Evolutionary conservation across 306 rosid genomes (phyloP), one percentile per base, ranked within the genome.

Genomic region (Astragalus membranaceus): DNA sequence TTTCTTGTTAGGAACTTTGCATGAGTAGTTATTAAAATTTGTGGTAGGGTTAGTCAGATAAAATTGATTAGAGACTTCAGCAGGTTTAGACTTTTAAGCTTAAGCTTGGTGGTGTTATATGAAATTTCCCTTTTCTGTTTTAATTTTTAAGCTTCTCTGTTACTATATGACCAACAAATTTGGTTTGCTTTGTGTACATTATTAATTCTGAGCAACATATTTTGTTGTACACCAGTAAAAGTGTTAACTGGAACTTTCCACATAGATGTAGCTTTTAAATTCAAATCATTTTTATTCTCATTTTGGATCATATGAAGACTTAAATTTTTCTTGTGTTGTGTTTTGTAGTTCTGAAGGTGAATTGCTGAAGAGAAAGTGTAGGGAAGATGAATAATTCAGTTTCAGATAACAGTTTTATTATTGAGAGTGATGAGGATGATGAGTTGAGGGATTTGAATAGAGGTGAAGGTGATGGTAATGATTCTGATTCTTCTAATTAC

Each of bases 341-440:
- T 66, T 72, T 20, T 32, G 42, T 52, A 26, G 44, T 71, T 52
- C 6, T 35, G 78, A 56, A 65, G 83, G 86, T 58, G 59, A 36
- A 36, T 46, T 7, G 47, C 13, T 62, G 78, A 44, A 26, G n/a
- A n/a, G n/a, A n/a, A n/a, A n/a, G n/a, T n/a, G n/a, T n/a, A n/a
- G n/a, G n/a, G n/a, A n/a, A n/a, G 74, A 90, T 88, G 96, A 89
- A 86, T 23, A 91, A 87, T 68, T 91, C 92, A 1, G 88, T 76
- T 5, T 89, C 96, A 17, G 96, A 95, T 4, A 88, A 86, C 64
- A 86, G 96, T 77, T 82, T 89, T 37, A 87, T 87, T 81, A 78
- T 86, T 56, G 95, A 91, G 9, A 91, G 95, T 75, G 97, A 89
- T 33, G 97, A 88, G 4, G 98, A 84, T 10, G 96, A 91, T 15